Evolutionary conservation across 179 eudicot genomes (phyloP).

Genomic region (Dionaea muscipula): DNA sequence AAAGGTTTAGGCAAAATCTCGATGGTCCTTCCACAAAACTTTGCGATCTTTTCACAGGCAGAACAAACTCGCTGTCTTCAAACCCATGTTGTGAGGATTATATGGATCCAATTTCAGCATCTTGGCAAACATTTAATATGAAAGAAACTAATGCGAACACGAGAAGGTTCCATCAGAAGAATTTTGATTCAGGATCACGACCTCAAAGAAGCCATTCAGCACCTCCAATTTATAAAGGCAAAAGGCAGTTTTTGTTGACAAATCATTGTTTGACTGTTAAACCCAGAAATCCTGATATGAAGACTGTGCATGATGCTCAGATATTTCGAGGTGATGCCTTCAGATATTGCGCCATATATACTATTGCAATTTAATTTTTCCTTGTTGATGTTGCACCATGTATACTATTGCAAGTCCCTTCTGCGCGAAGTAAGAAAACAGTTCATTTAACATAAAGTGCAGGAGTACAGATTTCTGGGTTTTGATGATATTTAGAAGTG

Average conservation of each 20-base stretch:
- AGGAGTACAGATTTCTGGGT: too few species aligned
- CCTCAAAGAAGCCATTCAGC: constrained; percentile 73
- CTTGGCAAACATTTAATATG: constrained; percentile 12
- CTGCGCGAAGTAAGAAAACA: too few species aligned
- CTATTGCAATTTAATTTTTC: too few species aligned
- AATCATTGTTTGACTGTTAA: constrained; percentile 18
- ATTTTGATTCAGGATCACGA: constrained; percentile 14
- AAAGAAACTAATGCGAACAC: constrained; percentile 15
- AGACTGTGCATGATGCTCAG: constrained; percentile 10
- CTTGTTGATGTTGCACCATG: background rate
- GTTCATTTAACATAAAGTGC: too few species aligned
- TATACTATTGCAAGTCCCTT: too few species aligned
- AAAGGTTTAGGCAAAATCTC: constrained; percentile 10
- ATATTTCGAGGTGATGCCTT: constrained; percentile 16
- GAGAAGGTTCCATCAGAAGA: constrained; percentile 14
- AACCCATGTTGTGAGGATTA: constrained; percentile 15
- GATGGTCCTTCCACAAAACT: constrained; percentile 17
- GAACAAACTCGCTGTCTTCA: constrained; percentile 17
- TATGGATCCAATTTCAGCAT: constrained; percentile 8
- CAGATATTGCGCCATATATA: background rate
- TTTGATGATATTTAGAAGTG: too few species aligned
- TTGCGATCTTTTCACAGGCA: constrained; percentile 14
- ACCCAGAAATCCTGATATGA: constrained; percentile 15
- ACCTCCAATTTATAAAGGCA: constrained; percentile 62
- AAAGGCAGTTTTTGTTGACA: constrained; percentile 32